Base-by-base conservation (phyloP, 352 stramenopile species). In the Phytopythium ostracodes region DNA sequence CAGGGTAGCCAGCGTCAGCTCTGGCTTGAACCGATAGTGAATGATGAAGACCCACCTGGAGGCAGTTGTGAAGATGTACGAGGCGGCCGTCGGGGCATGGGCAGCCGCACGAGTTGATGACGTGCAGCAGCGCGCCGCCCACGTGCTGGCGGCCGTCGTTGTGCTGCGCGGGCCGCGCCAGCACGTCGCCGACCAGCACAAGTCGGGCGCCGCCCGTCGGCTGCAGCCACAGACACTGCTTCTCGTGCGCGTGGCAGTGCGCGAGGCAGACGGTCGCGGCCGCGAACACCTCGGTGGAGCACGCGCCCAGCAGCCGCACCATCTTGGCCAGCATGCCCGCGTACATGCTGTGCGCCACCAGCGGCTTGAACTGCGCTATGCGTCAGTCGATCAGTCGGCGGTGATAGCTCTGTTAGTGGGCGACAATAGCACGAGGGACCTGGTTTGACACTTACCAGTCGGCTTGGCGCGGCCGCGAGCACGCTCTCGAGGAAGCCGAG, bases 71-170 rank as follows among this genome's bases (percentile, higher is more conserved):
- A 15, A 92, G 66, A 29, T 87, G 71, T 10, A 75, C 62, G 27
- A 65, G 58, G 20, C 79, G 67, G 47, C 70, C 58, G 1, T 42
- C 46, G 0, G 74, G 71, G 65, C 79, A 89, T 43, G 83, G 83
- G 66, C 74, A 90, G n/a, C 83, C 83, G 35, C 83, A 90, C 63
- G 81, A 88, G 59, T 92, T 92, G 63, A 92, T 89, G 60, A 90
- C 83, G 66, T 92, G 80, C 64, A 92, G 67, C 44, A 92, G 50
- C 52, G 83, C 83, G 20, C 77, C 79, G 36, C 83, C 77, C 25
- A 92, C 52, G 63, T 90, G 77, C 49, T 92, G 66, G 24, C 71
- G 72, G 14, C 83, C 83, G 27, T 88, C 78, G 33, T 82, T 75
- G 51, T 66, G 33, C 46, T 79, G 72, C 15, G 59, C 63, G 5